Evolutionary conservation across 495 filamentous ascomycete species (phyloP).

Genomic region (Aspergillus sclerotioniger): DNA sequence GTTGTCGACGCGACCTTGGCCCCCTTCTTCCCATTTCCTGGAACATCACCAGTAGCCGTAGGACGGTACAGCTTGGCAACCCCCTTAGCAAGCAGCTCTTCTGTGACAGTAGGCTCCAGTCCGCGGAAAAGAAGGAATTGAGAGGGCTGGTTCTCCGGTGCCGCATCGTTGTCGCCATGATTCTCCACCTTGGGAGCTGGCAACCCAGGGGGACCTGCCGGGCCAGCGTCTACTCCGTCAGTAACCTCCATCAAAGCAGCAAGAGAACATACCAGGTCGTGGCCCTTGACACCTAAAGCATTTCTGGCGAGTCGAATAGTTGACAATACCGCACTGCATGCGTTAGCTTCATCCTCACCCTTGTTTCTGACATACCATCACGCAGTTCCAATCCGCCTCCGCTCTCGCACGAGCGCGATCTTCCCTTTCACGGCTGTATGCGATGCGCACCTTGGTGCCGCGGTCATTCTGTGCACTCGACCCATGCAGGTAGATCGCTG

Average conservation of each 20-base stretch:
- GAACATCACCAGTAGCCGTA: slow-evolving; percentile 19
- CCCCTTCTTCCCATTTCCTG: slow-evolving; percentile 46
- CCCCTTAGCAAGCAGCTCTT: slow-evolving; percentile 75
- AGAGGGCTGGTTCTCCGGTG: slow-evolving; percentile 68
- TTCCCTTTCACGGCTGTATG: slow-evolving; percentile 57
- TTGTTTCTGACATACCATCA: slow-evolving; percentile 52
- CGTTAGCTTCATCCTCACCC: slow-evolving; percentile 7
- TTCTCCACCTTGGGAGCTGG: slow-evolving; percentile 47
- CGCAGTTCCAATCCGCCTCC: slow-evolving; percentile 76
- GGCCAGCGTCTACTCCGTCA: slow-evolving; percentile 27
- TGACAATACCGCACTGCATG: slow-evolving; percentile 65
- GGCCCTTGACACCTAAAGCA: slow-evolving; percentile 76
- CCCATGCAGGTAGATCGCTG: slow-evolving; percentile 58
- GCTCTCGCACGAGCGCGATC: slow-evolving; percentile 50
- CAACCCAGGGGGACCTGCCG: slow-evolving; percentile 31
- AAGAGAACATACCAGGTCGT: slow-evolving; percentile 57
- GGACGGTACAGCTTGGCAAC: slow-evolving; percentile 74
- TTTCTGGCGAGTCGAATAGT: slow-evolving; percentile 64
- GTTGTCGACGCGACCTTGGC: slow-evolving; percentile 74
- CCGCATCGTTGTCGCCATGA: slow-evolving; percentile 78
- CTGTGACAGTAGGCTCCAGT: slow-evolving; percentile 70
- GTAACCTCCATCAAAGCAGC: not conserved
- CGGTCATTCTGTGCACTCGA: slow-evolving; percentile 47
- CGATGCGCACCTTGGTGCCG: slow-evolving; percentile 58
- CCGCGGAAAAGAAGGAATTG: slow-evolving; percentile 79